These are phyloP conservation scores for Lichenothelia convexa DNA, from an alignment of 495 filamentous ascomycete genomes.

Conservation along the genomic window DNA sequence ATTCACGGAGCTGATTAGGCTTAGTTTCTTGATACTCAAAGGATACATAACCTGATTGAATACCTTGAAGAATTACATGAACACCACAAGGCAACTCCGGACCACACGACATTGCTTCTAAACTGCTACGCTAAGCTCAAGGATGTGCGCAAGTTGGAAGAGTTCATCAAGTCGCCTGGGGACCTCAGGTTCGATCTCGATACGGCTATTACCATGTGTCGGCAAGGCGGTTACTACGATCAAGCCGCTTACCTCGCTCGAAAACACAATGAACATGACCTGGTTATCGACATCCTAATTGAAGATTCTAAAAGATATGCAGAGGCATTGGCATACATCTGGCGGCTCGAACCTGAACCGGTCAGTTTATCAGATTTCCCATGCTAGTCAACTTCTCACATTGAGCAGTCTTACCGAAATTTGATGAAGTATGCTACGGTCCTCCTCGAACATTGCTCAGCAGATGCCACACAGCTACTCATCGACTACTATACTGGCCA, in stretches of 20 bases:
- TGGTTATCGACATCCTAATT: constrained; percentile 87
- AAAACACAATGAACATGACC: constrained; percentile 82
- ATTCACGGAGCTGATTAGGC: constrained; percentile 8
- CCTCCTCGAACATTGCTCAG: constrained; percentile 64
- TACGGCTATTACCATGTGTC: constrained; percentile 93
- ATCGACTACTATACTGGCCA: constrained; percentile 82
- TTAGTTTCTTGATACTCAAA: constrained; percentile 81
- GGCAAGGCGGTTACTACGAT: constrained; percentile 93
- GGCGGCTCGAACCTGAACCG: constrained; percentile 63
- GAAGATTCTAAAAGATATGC: constrained; percentile 82
- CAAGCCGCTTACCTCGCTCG: constrained; percentile 91
- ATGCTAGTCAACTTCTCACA: constrained; percentile 11
- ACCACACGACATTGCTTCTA: constrained; percentile 83
- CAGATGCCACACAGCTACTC: constrained; percentile 65
- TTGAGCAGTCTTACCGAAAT: constrained; percentile 55
- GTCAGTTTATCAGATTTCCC: constrained; percentile 26
- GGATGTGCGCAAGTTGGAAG: constrained; percentile 84
- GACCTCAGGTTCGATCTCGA: constrained; percentile 94
- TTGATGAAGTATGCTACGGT: constrained; percentile 92
- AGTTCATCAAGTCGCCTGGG: constrained; percentile 88
- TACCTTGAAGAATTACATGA: constrained; percentile 95
- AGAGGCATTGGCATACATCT: constrained; percentile 81
- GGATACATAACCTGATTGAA: constrained; percentile 93
- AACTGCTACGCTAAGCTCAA: constrained; percentile 98
- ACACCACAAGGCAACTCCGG: constrained; percentile 80